Conservation (phyloP, 345 rosid genomes). For the Gossypium australe region DNA sequence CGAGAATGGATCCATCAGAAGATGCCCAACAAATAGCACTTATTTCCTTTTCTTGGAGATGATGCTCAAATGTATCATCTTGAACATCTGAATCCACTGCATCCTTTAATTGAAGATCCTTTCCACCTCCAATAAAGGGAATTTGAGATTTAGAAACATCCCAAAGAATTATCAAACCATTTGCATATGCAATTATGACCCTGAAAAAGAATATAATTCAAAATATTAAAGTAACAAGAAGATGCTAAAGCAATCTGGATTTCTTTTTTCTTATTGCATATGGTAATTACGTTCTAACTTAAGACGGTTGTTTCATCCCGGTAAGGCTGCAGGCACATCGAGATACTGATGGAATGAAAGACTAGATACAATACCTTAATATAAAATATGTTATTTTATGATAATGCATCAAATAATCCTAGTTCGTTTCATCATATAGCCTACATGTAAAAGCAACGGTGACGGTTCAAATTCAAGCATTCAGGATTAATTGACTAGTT, state of each 20-base stretch:
- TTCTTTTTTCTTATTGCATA: not conserved
- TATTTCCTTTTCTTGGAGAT: constrained; percentile 52
- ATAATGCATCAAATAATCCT: not conserved
- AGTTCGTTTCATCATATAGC: constrained; percentile 1
- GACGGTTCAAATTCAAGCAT: not conserved
- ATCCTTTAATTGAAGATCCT: constrained; percentile 55
- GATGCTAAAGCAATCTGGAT: not conserved
- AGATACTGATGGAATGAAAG: not conserved
- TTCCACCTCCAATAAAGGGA: constrained; percentile 54
- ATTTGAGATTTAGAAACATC: constrained; percentile 46
- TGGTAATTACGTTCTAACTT: not conserved
- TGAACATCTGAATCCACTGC: constrained; percentile 20
- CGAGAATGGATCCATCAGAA: constrained; percentile 51
- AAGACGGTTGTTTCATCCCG: not conserved
- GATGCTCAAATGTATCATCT: constrained; percentile 24
- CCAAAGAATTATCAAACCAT: constrained; percentile 63
- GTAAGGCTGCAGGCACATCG: not conserved
- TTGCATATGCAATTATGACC: constrained; percentile 54
- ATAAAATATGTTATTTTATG: not conserved
- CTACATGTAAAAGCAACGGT: not conserved
- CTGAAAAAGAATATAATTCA: constrained; percentile 34
- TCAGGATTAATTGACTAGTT: not conserved
- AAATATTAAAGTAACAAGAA: not conserved
- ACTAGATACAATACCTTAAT: not conserved
- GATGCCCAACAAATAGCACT: constrained; percentile 79